Evolutionary conservation across 495 filamentous ascomycete species (phyloP), one percentile per base, ranked within the genome.

Genomic region (Annulohypoxylon moriforme): DNA sequence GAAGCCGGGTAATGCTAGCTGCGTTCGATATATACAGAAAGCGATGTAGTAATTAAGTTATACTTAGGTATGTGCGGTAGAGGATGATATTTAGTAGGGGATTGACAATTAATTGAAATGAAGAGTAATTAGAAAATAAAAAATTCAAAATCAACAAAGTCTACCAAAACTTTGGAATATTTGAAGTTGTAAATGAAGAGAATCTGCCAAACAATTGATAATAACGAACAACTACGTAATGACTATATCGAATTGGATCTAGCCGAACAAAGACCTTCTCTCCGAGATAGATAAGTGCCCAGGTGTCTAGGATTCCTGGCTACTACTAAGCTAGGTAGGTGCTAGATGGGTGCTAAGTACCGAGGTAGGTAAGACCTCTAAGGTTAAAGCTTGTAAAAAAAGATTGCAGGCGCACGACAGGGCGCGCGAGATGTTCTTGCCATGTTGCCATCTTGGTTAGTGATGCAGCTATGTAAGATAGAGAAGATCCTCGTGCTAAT

Each of bases 251-350:
- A 40, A 8, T 57, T 57, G 31, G 34, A 58, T 58, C 55, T 40
- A 58, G 34, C 31, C 31, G 2, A 11, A 55, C 24, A n/a, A 47
- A 60, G 56, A 14, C 53, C n/a, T 13, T 27, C 22, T 36, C 24
- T 27, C 24, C 34, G 16, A 46, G n/a, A 29, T 52, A 53, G 63
- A 68, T 68, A 72, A 61, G 64, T 60, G n/a, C n/a, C n/a, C n/a
- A 29, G 6, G 6, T 29, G 10, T 25, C 46, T 42, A 60, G 40
- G 60, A 55, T 72, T 64, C 64, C 53, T 40, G 40, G n/a, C n/a
- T n/a, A n/a, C n/a, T n/a, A n/a, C n/a, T n/a, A n/a, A n/a, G n/a
- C n/a, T n/a, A n/a, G n/a, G n/a, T n/a, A n/a, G n/a, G n/a, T n/a
- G 61, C 38, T 68, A 50, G 69, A 64, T 63, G 65, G 70, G 65